Evolutionary conservation across 139 green algal genomes (phyloP), one percentile per base, ranked within the genome.

Genomic region (Picochlorum sp.): DNA sequence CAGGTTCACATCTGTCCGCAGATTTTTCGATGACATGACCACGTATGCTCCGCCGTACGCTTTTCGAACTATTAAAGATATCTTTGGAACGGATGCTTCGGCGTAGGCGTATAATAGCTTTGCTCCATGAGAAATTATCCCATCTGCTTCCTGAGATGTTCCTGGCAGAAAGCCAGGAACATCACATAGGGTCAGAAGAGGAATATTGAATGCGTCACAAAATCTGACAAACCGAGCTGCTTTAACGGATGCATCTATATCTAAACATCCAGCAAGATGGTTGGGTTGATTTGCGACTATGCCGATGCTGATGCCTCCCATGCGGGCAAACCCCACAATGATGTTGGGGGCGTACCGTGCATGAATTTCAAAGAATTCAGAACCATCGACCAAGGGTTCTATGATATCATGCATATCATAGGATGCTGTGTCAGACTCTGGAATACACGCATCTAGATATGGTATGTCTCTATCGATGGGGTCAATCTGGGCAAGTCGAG

Each of bases 101-200:
- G 83, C 74, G 49, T 83, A 88, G 1, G 83, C 83, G 45, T 85
- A 91, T 31, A 91, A 69, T 60, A 91, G 72, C 67, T 91, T 91
- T 55, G 80, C 82, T 18, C 82, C 82, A 51, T 89, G 79, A 20
- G 76, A 24, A 58, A 89, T 90, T 28, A 89, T 82, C 13, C 83
- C 82, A 3, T 69, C 64, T 45, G 86, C 63, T 67, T 89, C 82
- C 26, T 84, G 75, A 0, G 66, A 57, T 1, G 69, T 79, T 52
- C 81, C 82, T 20, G 83, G 83, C 60, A 89, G 68, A 65, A 88
- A 89, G 31, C 83, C 83, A 10, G 83, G 83, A 6, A 90, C 83
- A 55, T 89, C 83, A 34, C 88, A 77, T 50, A 89, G 79, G 0
- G 83, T 89, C 23, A 89, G 30, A 8, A 89, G 56, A 9, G 83